A percentile compares a stretch with the other conserved stretches of the same genome.
These are phyloP conservation scores for Melastoma malabathricum DNA, from an alignment of 345 rosid genomes.

Conservation along the genomic window DNA sequence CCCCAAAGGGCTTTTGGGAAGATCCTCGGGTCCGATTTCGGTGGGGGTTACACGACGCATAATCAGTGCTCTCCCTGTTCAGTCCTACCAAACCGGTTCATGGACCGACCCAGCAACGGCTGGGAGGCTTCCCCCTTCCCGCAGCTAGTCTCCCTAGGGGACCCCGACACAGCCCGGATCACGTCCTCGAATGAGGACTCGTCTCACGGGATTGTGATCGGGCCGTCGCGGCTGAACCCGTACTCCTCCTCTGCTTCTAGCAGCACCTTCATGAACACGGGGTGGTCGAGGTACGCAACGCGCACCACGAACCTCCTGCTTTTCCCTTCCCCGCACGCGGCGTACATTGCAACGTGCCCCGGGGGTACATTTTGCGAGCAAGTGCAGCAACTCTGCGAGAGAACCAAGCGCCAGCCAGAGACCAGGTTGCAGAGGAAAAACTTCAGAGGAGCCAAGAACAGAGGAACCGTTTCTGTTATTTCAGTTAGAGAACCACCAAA, in stretches of 20 bases:
- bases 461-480: too few relatives aligned
- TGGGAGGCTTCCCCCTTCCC: slow-evolving; percentile 61
- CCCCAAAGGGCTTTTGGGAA: too few relatives aligned
- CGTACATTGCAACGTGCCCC: slow-evolving; percentile 77
- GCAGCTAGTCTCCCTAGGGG: slow-evolving; percentile 20
- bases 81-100: slow-evolving; percentile 29
- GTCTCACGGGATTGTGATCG: slow-evolving; percentile 69
- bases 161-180: slow-evolving; percentile 45
- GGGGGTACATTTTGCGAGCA: slow-evolving; percentile 91
- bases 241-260: slow-evolving; percentile 75
- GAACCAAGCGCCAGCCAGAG: too few relatives aligned
- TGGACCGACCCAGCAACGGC: slow-evolving; percentile 53
- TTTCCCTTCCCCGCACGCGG: slow-evolving; percentile 23
- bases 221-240: slow-evolving; percentile 68
- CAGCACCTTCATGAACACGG: slow-evolving; percentile 46
- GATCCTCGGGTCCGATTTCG: too few relatives aligned
- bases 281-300: slow-evolving; percentile 78
- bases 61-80: not conserved
- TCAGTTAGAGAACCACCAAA: too few relatives aligned
- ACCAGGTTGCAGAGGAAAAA: too few relatives aligned
- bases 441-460: too few relatives aligned
- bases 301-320: slow-evolving; percentile 70
- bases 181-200: slow-evolving; percentile 72
- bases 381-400: too few relatives aligned
- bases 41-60: too few relatives aligned